Percentiles rank a stretch among this genome's conserved stretches.
Conservation (phyloP, 2,329 filamentous ascomycete genomes). For the Aspergillus fumigatiaffinis region DNA sequence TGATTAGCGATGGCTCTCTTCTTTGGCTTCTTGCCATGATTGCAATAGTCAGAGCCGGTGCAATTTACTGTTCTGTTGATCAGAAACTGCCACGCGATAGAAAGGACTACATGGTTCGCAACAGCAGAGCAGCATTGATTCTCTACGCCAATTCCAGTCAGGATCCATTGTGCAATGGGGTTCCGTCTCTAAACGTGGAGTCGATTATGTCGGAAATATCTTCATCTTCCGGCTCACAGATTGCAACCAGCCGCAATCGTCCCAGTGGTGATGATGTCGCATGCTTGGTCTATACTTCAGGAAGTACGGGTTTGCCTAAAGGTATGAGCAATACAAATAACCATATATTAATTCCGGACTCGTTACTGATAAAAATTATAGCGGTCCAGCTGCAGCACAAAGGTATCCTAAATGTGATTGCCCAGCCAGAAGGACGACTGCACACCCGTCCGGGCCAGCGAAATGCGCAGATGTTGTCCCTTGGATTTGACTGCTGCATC, state of each 20-base stretch:
- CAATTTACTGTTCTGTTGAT: neutral
- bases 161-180: neutral
- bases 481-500: conserved; percentile 42
- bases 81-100: neutral
- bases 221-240: neutral
- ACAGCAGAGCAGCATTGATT: neutral
- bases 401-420: neutral
- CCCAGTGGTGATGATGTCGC: neutral
- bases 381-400: neutral
- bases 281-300: neutral
- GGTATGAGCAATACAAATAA: neutral
- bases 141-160: neutral
- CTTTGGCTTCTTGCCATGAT: neutral
- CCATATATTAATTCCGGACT: too few relatives aligned
- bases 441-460: conserved; percentile 14
- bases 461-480: conserved; percentile 40
- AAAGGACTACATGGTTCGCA: neutral
- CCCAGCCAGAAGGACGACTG: neutral
- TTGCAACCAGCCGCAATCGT: neutral
- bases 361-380: neutral
- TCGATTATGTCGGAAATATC: neutral
- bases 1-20: neutral
- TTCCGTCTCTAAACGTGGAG: neutral
- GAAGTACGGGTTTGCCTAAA: neutral
- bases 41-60: neutral